These are phyloP conservation scores for Ophiostoma himal-ulmi DNA, from an alignment of 2,329 filamentous ascomycete genomes.

Conservation along the genomic window DNA sequence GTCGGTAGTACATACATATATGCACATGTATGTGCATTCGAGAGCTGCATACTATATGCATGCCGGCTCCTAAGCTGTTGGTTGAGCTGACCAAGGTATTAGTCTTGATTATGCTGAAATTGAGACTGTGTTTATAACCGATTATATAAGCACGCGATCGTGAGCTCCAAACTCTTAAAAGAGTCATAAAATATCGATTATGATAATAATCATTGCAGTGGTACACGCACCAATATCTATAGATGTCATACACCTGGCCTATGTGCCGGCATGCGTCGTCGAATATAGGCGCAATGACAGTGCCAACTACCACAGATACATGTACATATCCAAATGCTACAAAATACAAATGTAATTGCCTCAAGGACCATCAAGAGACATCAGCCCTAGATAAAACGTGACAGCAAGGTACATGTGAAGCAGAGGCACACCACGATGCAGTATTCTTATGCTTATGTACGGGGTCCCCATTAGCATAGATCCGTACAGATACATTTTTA, in stretches of 20 bases:
- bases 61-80: slow-evolving; percentile 3
- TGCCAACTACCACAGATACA: background rate
- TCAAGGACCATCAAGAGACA: background rate
- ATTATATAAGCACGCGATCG: background rate
- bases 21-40: slow-evolving; percentile 4
- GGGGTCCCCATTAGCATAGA: background rate
- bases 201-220: background rate
- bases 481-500: background rate
- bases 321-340: background rate
- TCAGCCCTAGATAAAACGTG: slow-evolving; percentile 5
- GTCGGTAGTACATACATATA: background rate
- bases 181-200: no score
- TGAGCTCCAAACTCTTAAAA: background rate
- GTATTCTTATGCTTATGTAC: background rate
- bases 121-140: background rate
- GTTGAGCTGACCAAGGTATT: background rate
- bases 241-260: background rate
- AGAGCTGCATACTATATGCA: slow-evolving; percentile 8
- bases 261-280: background rate
- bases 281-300: background rate
- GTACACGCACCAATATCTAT: background rate
- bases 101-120: background rate
- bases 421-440: background rate
- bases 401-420: background rate
- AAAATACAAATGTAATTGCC: background rate